A percentile compares a stretch with the other conserved stretches of the same genome.
These are phyloP conservation scores for Ramaria sp. DNA, from an alignment of 768 basidiomycete genomes.

Conservation along the genomic window DNA sequence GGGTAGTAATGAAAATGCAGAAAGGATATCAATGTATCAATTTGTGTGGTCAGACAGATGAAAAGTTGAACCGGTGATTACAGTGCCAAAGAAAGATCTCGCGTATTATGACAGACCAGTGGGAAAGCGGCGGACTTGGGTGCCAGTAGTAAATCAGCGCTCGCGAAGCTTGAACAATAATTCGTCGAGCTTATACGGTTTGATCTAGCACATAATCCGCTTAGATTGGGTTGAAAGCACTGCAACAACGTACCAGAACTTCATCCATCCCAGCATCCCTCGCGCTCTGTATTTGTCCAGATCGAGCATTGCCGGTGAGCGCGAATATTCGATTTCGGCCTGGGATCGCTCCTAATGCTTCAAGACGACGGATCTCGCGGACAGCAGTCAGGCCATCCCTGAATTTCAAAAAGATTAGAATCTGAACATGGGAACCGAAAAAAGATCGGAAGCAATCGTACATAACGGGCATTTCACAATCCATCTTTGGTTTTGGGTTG, in stretches of 20 bases:
- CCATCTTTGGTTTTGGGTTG: constrained; percentile 12
- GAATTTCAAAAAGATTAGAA: neutral
- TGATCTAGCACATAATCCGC: constrained; percentile 10
- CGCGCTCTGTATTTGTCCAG: constrained; percentile 15
- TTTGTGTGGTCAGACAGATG: no score
- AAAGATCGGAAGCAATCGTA: neutral
- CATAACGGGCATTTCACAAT: constrained; percentile 20
- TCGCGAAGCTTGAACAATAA: constrained; percentile 13
- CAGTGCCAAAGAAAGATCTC: no score
- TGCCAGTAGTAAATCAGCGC: neutral
- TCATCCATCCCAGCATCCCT: constrained; percentile 19
- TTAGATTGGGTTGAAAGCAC: neutral
- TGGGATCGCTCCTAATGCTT: constrained; percentile 11
- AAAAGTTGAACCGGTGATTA: no score
- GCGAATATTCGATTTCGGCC: constrained; percentile 15
- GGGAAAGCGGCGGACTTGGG: no score
- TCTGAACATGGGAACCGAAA: neutral
- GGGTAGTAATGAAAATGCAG: no score
- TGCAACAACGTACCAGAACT: constrained; percentile 12
- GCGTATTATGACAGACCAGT: no score
- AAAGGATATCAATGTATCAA: no score
- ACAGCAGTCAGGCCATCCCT: constrained; percentile 16
- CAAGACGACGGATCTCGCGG: constrained; percentile 16
- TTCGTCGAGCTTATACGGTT: constrained; percentile 18
- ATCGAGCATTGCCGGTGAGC: constrained; percentile 19